Percentiles rank a stretch among this genome's conserved stretches.
Conservation (phyloP, 805 yeast species). For the Lipomyces yamanashiensis region DNA sequence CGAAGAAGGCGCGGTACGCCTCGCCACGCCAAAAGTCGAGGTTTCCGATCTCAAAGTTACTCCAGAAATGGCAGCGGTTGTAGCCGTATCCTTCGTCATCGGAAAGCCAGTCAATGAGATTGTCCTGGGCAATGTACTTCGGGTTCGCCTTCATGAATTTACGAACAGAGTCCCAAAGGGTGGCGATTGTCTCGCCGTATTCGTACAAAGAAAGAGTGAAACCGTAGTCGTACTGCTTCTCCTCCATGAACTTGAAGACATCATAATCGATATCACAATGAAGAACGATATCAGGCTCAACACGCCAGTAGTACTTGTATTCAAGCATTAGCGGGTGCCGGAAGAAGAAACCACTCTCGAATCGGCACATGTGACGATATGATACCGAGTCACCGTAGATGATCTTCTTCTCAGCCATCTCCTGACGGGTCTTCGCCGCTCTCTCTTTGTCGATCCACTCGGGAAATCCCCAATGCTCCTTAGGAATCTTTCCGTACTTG, state of each 20-base stretch:
- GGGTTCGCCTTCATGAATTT: constrained; percentile 66
- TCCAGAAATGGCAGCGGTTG: constrained; percentile 83
- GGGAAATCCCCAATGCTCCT: constrained; percentile 88
- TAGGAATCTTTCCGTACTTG: constrained; percentile 72
- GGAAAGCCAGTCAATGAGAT: constrained; percentile 71
- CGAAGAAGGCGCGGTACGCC: constrained; percentile 59
- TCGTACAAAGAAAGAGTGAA: constrained; percentile 77
- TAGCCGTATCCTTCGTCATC: constrained; percentile 69
- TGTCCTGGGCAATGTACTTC: constrained; percentile 60
- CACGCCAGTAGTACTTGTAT: constrained; percentile 91
- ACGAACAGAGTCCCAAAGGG: constrained; percentile 76
- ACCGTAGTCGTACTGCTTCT: constrained; percentile 71
- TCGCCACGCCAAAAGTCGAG: constrained; percentile 62
- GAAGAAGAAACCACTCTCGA: constrained; percentile 83
- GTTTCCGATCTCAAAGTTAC: constrained; percentile 70
- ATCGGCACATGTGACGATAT: constrained; percentile 90
- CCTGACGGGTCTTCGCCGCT: constrained; percentile 66
- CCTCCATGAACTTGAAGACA: constrained; percentile 78
- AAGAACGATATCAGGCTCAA: constrained; percentile 79
- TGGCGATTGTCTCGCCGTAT: constrained; percentile 68
- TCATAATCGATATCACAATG: constrained; percentile 81
- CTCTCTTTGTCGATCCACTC: constrained; percentile 72
- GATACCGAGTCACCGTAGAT: constrained; percentile 77
- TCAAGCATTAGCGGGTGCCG: constrained; percentile 66
- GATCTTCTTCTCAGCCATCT: constrained; percentile 58